Base-by-base conservation (phyloP, 78 protist genomes). In the Isochrysis galbana region DNA sequence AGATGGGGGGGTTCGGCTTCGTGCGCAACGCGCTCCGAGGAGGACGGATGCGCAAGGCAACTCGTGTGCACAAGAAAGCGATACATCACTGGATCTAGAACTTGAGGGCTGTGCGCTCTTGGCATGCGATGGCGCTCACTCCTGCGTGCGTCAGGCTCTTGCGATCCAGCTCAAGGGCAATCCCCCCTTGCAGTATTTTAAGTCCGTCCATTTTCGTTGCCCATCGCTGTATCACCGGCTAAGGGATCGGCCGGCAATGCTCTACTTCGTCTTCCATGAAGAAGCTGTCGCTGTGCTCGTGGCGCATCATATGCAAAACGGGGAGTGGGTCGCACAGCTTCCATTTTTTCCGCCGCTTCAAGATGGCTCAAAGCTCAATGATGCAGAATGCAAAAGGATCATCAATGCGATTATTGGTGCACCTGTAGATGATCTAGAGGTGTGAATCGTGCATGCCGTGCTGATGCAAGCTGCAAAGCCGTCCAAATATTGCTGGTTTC, bases 211-310 rank as follows among this genome's bases (percentile, higher is more conserved):
- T 74, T 87, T 87, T 74, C 45, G 44, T 46, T 1, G 23, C 44
- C 45, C 80, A 3, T 5, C 29, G 78, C 91, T 51, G 25, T 70
- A 70, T 5, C n/a, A 0, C 34, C 29, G 23, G 36, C 78, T 87
- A 34, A 25, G 44, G 0, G 86, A 10, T 32, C 72, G 38, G 32
- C 83, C 84, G 41, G 94, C 87, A n/a, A 93, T 89, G 94, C 94
- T 93, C 10, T 74, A 89, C 94, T 90, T 89, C 34, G 94, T 93
- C 54, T 88, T 51, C 91, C 82, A 93, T 48, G 47, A 44, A 7
- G 45, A 48, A 22, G 51, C 41, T 7, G 48, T 90, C 61, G 94
- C 92, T 11, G 82, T 91, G 70, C 45, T 93, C 77, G 91, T 93
- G 23, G 87, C 55, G 25, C 91, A 89, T 45, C 0, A 45, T 26